These are phyloP conservation scores for Cladophialophora bantiana DNA, from an alignment of 2,329 filamentous ascomycete species.

Conservation along the genomic window DNA sequence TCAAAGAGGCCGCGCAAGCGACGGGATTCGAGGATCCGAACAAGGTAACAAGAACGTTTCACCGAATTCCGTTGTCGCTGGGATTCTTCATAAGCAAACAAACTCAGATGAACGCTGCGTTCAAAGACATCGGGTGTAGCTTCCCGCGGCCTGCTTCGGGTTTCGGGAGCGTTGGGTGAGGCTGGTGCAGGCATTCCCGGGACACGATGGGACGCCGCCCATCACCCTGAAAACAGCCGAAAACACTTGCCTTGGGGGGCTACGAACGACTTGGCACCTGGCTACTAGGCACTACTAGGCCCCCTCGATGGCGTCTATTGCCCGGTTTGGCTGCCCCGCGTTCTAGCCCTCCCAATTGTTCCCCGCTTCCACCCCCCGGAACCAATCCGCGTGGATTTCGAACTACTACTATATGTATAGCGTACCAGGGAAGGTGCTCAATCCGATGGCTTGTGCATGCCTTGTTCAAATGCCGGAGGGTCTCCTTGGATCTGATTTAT, in stretches of 20 bases:
- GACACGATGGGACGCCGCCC: no score
- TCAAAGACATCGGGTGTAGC: not conserved
- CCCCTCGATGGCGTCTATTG: not conserved
- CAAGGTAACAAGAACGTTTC: not conserved
- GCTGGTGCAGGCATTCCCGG: not conserved
- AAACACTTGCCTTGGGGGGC: not conserved
- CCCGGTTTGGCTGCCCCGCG: not conserved
- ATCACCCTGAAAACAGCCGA: not conserved
- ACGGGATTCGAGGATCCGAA: not conserved
- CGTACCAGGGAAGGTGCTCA: conserved; percentile 4
- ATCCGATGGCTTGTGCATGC: conserved; percentile 12
- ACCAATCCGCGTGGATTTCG: conserved; percentile 2
- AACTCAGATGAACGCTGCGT: not conserved
- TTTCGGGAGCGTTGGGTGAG: not conserved
- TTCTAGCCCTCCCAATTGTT: not conserved
- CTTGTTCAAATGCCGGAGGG: conserved; percentile 16
- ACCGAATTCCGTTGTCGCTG: not conserved
- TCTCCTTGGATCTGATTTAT: not conserved
- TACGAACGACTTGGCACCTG: not conserved
- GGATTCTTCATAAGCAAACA: not conserved
- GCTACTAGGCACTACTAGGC: not conserved
- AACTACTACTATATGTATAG: not conserved
- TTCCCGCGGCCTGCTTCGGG: not conserved
- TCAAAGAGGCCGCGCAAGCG: not conserved
- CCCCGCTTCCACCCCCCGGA: conserved; percentile 3